These are phyloP conservation scores for Ephemerocybe angulata DNA, from an alignment of 768 basidiomycete species.

Conservation along the genomic window DNA sequence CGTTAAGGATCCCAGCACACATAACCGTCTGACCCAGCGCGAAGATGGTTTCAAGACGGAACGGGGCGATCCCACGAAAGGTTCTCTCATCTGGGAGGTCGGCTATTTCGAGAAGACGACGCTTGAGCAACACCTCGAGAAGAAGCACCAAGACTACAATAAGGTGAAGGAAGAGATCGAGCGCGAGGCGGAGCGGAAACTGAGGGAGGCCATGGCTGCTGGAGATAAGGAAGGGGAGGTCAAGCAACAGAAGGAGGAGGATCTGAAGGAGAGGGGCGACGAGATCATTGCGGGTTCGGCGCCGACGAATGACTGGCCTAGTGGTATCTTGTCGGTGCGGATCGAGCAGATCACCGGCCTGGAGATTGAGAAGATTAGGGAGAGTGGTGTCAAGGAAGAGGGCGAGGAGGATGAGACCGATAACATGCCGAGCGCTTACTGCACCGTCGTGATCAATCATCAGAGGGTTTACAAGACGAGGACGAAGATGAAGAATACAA, in stretches of 20 bases:
- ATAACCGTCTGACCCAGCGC: constrained; percentile 46
- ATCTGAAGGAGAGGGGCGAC: constrained; percentile 32
- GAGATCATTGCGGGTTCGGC: constrained; percentile 42
- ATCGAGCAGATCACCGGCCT: constrained; percentile 66
- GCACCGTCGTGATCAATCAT: constrained; percentile 44
- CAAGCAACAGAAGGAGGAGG: constrained; percentile 35
- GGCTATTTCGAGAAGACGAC: constrained; percentile 52
- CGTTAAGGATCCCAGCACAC: constrained; percentile 30
- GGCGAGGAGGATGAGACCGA: constrained; percentile 50
- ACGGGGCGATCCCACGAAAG: constrained; percentile 28
- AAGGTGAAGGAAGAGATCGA: constrained; percentile 37
- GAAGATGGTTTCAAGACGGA: constrained; percentile 41
- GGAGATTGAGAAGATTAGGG: constrained; percentile 51
- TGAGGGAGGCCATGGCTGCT: constrained; percentile 10
- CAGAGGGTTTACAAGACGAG: constrained; percentile 42
- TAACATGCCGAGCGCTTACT: constrained; percentile 66
- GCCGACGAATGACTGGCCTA: constrained; percentile 60
- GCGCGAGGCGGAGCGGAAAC: constrained; percentile 25
- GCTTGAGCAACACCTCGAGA: constrained; percentile 31
- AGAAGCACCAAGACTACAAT: constrained; percentile 29
- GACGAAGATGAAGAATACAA: constrained; percentile 42
- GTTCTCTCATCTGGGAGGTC: constrained; percentile 39
- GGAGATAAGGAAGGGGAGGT: constrained; percentile 37
- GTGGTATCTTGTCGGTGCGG: constrained; percentile 61
- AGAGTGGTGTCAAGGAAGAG: constrained; percentile 52